Evolutionary conservation across 495 filamentous ascomycete genomes (phyloP).

Genomic region (Rhypophila decipiens): DNA sequence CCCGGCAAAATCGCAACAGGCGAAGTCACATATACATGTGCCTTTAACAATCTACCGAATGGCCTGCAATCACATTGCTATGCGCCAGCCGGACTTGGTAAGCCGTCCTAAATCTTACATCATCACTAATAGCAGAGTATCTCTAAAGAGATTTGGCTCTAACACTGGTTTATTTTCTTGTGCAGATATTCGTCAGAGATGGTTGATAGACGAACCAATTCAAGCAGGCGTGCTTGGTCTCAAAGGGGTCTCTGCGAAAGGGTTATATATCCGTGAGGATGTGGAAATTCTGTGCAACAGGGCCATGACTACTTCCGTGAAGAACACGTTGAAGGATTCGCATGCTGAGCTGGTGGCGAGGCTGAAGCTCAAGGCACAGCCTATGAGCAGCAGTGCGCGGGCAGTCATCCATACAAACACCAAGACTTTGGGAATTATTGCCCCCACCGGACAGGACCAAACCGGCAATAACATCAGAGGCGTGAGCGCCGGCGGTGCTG

Average conservation of each 20-base stretch:
- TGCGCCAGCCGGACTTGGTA: conserved; percentile 38
- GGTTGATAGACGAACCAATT: conserved; percentile 56
- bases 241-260: conserved; percentile 52
- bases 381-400: conserved; percentile 2
- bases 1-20: conserved; percentile 58
- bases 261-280: conserved; percentile 71
- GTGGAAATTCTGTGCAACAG: conserved; percentile 72
- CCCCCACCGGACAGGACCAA: not conserved
- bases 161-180: conserved; percentile 36
- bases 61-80: conserved; percentile 72
- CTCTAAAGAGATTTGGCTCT: conserved; percentile 11
- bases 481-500: too few relatives aligned
- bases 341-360: conserved; percentile 60
- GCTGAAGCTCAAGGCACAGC: conserved; percentile 55
- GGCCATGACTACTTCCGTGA: conserved; percentile 64
- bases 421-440: not conserved
- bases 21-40: conserved; percentile 66
- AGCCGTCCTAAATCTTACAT: too few relatives aligned
- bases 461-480: too few relatives aligned
- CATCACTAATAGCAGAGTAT: not conserved
- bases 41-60: conserved; percentile 62
- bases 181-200: conserved; percentile 63
- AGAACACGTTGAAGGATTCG: conserved; percentile 65
- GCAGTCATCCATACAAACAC: not conserved
- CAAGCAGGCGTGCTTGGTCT: conserved; percentile 55